Evolutionary conservation across 805 yeast species (phyloP), one percentile per base, ranked within the genome.

Genomic region (Pichia exigua): DNA sequence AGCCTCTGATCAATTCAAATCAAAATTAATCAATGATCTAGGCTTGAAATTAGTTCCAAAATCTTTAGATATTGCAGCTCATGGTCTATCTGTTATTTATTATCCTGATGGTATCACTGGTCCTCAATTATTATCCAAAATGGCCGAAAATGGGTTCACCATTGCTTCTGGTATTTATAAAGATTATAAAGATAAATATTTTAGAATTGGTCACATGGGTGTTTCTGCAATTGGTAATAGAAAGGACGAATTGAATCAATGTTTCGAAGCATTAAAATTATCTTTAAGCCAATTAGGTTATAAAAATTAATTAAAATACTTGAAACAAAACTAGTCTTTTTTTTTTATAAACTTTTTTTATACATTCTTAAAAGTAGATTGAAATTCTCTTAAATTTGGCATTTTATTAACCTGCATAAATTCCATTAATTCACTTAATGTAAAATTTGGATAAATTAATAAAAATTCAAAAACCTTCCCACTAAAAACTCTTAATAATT

Each of bases 151-250:
- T 59, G 91, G 90, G 20, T 79, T 86, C 62, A 79, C 84, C 24
- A 77, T 91, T 46, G 96, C 97, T 45, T 95, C 94, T 47, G 97
- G 97, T 53, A 85, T 91, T 57, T 92, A 87, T 72, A 83, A 81
- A 68, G 88, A 82, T 24, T 81, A 89, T 61, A 83, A 81, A 45
- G 78, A 85, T 53, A 83, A 85, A 67, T 91, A 91, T 73, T 87
- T 92, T 74, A 81, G 98, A 70, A 82, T 91, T 54, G 98, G 98
- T 38, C 98, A 91, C 72, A 92, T 92, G 98, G 97, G 97, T 56
- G 83, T 81, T 53, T 77, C 90, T 45, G 87, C 83, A 13, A 70
- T 79, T 53, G 81, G 82, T 59, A 74, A 70, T 40, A 68, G 71
- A 50, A 72, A 79, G 54, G 75, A 75, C 35, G 86, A 84, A 64